Conservation (phyloP, 768 basidiomycete genomes). For the Mycena pura region DNA sequence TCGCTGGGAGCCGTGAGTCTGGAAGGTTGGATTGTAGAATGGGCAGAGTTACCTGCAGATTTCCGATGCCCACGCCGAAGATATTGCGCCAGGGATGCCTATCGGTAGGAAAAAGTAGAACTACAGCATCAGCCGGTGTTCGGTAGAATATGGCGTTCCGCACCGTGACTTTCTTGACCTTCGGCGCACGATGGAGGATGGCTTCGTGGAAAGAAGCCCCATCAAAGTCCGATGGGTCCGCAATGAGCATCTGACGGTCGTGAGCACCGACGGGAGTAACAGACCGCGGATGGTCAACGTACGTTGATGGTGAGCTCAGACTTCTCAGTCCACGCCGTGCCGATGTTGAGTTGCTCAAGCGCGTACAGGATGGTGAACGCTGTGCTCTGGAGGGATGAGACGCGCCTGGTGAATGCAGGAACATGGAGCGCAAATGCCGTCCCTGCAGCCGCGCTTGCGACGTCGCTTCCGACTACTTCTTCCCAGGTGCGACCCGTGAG, state of each 20-base stretch:
- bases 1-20: not conserved
- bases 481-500: slow-evolving; percentile 4
- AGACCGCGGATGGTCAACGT: not conserved
- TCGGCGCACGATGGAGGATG: not conserved
- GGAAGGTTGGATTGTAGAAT: not conserved
- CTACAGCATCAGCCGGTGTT: not conserved
- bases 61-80: not conserved
- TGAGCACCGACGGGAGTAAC: not conserved
- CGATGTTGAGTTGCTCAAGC: not conserved
- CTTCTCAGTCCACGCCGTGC: not conserved
- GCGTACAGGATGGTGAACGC: not conserved
- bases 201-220: not conserved
- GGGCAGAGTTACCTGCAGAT: slow-evolving; percentile 2
- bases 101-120: not conserved
- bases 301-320: not conserved
- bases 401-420: not conserved
- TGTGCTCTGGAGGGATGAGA: not conserved
- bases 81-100: not conserved
- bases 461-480: not conserved
- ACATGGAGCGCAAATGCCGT: not conserved
- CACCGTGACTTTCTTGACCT: not conserved
- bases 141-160: not conserved
- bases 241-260: not conserved
- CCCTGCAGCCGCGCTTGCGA: not conserved
- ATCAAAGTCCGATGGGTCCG: not conserved